Conservation (phyloP, 768 basidiomycete species). For the Suillus ampliporus region DNA sequence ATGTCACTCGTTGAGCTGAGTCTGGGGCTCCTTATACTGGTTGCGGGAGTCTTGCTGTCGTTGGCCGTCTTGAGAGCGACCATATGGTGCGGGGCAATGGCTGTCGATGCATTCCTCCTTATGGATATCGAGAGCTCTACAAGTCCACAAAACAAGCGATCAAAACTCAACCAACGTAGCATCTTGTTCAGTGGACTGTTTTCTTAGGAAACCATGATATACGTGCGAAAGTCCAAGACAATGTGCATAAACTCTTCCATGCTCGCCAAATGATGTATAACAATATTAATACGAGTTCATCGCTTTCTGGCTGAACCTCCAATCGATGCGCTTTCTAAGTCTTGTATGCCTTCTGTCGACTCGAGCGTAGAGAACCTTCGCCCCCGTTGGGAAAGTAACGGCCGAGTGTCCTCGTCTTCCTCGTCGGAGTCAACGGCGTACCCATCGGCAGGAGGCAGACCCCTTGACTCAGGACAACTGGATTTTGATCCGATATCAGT, state of each 20-base stretch:
- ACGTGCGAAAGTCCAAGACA: not conserved
- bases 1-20: not conserved
- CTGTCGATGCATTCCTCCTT: constrained; percentile 10
- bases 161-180: constrained; percentile 2
- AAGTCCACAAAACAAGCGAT: not conserved
- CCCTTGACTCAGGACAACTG: constrained; percentile 15
- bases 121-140: not conserved
- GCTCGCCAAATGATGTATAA: not conserved
- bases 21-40: not conserved
- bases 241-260: not conserved
- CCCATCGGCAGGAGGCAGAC: constrained; percentile 18
- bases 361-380: constrained; percentile 58
- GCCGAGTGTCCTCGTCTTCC: constrained; percentile 16
- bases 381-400: not conserved
- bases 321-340: constrained; percentile 50
- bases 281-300: not conserved
- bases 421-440: constrained; percentile 18
- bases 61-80: constrained; percentile 9
- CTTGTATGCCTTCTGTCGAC: constrained; percentile 50
- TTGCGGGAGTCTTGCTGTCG: not conserved
- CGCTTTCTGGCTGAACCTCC: constrained; percentile 42
- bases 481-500: not conserved
- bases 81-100: constrained; percentile 10
- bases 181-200: constrained; percentile 14
- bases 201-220: not conserved